Conservation (phyloP, 768 basidiomycete species). For the Lanmaoa rubissima region DNA sequence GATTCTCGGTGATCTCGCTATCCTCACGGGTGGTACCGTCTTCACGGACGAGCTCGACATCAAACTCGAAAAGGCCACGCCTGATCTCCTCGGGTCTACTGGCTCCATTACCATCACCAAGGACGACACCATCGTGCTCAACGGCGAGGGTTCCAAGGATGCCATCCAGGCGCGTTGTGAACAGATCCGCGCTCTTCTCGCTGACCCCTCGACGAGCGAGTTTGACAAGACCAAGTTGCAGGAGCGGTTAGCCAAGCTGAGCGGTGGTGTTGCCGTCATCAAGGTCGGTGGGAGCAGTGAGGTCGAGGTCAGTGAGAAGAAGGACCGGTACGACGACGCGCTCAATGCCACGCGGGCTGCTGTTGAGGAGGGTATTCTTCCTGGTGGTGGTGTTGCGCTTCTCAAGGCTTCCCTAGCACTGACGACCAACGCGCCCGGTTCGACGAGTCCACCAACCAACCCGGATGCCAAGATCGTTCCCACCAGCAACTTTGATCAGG, state of each 20-base stretch:
- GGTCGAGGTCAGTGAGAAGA: conserved; percentile 99
- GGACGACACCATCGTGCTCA: conserved; percentile 95
- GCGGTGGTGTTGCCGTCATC: conserved; percentile 97
- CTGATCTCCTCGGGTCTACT: conserved; percentile 1
- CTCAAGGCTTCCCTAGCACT: conserved; percentile 81
- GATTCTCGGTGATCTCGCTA: conserved; percentile 94
- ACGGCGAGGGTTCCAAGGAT: conserved; percentile 90
- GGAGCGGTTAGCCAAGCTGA: conserved; percentile 94
- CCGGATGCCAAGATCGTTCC: conserved; percentile 65
- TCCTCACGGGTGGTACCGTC: conserved; percentile 96
- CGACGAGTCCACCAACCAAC: conserved; percentile 45
- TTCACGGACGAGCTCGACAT: conserved; percentile 97
- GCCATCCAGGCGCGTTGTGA: conserved; percentile 91
- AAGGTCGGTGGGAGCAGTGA: conserved; percentile 93
- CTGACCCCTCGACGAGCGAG: conserved; percentile 83
- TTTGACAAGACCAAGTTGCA: conserved; percentile 95
- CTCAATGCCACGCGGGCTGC: conserved; percentile 98
- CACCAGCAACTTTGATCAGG: conserved; percentile 94
- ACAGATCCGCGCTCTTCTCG: conserved; percentile 84
- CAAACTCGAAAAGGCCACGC: conserved; percentile 85
- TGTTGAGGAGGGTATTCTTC: conserved; percentile 97
- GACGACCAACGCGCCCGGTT: conserved; percentile 48
- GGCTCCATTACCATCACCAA: conserved; percentile 83
- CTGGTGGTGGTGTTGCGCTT: conserved; percentile 92
- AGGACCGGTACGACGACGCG: conserved; percentile 97